Percentiles rank a stretch among this genome's conserved stretches.
Conservation (phyloP, 2,329 filamentous ascomycete genomes). For the Aspergillus sp. region DNA sequence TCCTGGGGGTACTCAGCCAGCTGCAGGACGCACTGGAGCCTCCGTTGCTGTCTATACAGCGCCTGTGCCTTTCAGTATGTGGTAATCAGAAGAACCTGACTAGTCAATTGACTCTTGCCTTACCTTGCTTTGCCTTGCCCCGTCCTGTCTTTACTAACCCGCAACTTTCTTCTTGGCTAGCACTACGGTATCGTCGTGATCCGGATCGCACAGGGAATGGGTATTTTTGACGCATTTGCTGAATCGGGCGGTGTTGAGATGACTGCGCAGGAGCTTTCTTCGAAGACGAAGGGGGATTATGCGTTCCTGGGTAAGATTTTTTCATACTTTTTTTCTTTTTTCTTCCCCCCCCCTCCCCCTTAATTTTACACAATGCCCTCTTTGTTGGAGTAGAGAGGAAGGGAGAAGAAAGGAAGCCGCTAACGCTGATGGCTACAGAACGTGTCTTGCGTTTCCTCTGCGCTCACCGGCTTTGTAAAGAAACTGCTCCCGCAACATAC, state of each 20-base stretch:
- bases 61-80: constrained; percentile 12
- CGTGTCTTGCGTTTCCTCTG: constrained; percentile 22
- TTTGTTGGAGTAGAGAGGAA: too few species aligned
- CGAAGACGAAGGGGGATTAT: constrained; percentile 15
- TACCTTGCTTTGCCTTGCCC: background rate
- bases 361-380: too few species aligned
- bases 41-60: constrained; percentile 3
- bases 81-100: background rate
- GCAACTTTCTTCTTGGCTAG: background rate
- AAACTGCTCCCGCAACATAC: constrained; percentile 10
- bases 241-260: constrained; percentile 2
- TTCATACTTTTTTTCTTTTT: too few species aligned
- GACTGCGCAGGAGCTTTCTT: constrained; percentile 15
- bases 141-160: background rate
- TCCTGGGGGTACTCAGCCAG: constrained; percentile 10
- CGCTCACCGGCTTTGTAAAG: constrained; percentile 15
- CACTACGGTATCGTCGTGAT: constrained; percentile 11
- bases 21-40: constrained; percentile 15
- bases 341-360: too few species aligned
- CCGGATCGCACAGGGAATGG: constrained; percentile 21
- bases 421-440: constrained; percentile 12
- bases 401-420: too few species aligned
- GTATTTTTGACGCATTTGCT: constrained; percentile 22
- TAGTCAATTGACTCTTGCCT: too few species aligned
- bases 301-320: constrained; percentile 16